phyloP scores from a whole-genome alignment of 225 moss, liverwort and hornwort species.

The Asterella californica region DNA sequence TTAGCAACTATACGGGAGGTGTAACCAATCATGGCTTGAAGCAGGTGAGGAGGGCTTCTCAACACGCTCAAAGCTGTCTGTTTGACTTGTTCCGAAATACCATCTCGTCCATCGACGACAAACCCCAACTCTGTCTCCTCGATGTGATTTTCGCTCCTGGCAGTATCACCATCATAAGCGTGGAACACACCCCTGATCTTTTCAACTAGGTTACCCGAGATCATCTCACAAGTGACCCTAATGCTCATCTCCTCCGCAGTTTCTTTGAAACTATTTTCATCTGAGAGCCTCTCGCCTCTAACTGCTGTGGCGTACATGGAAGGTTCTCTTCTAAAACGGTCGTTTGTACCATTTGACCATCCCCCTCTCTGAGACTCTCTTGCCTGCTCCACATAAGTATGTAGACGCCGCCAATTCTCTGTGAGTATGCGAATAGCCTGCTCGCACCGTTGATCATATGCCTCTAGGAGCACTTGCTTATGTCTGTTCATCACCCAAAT shows the following conservation, averaged over 20 bases:
- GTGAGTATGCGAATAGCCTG: constrained; percentile 74
- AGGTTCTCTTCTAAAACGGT: constrained; percentile 50
- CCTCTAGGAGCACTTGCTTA: constrained; percentile 89
- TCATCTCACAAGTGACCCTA: constrained; percentile 73
- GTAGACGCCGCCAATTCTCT: constrained; percentile 87
- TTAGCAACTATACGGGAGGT: constrained; percentile 62
- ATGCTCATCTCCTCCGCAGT: constrained; percentile 74
- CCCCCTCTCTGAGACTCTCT: constrained; percentile 79
- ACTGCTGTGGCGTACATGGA: constrained; percentile 52
- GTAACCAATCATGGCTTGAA: constrained; percentile 69
- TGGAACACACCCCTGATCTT: constrained; percentile 68
- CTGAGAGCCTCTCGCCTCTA: constrained; percentile 46
- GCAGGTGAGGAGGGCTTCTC: constrained; percentile 62
- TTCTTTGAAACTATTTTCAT: constrained; percentile 63
- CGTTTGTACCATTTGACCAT: constrained; percentile 48
- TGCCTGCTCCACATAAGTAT: constrained; percentile 78
- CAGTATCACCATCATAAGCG: constrained; percentile 71
- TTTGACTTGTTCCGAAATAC: constrained; percentile 76
- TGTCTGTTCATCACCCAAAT: constrained; percentile 50
- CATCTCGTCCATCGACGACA: constrained; percentile 65
- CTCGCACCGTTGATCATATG: constrained; percentile 82
- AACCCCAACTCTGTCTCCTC: constrained; percentile 72
- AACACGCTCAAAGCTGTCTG: constrained; percentile 66
- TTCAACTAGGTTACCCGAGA: constrained; percentile 70
- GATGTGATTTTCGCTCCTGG: constrained; percentile 60